A percentile compares a stretch with the other conserved stretches of the same genome.
phyloP scores from a whole-genome alignment of 2,329 filamentous ascomycete genomes.

The Talaromyces pinophilus region DNA sequence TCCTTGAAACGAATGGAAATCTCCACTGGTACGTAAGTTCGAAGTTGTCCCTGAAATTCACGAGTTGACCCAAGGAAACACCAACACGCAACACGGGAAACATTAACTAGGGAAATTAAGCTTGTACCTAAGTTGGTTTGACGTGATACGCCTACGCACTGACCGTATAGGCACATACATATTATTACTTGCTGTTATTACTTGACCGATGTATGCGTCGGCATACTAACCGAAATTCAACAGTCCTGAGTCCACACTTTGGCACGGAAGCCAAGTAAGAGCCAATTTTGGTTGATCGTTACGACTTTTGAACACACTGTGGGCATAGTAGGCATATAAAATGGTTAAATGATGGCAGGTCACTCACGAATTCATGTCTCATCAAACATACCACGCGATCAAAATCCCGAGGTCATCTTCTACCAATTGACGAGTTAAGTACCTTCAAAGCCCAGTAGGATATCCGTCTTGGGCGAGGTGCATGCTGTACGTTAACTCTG shows the following conservation, averaged over 20 bases:
- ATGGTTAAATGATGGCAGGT: not conserved
- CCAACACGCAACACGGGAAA: not conserved
- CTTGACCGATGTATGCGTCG: not conserved
- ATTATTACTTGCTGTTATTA: not conserved
- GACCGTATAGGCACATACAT: constrained; percentile 4
- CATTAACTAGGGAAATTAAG: not conserved
- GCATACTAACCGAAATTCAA: constrained; percentile 4
- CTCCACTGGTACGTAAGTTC: not conserved
- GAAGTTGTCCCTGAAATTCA: constrained; percentile 3
- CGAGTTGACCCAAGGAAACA: not conserved
- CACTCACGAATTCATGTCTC: not conserved
- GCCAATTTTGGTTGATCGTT: constrained; percentile 1
- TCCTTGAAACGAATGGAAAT: not conserved
- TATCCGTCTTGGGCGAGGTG: constrained; percentile 21
- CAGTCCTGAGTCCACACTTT: not conserved
- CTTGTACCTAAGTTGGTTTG: constrained; percentile 1
- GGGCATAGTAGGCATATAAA: not conserved
- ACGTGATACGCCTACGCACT: not conserved
- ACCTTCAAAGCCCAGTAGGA: not conserved
- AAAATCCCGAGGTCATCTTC: not conserved
- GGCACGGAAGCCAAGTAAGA: not conserved
- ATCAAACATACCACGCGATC: constrained; percentile 3
- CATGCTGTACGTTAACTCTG: not conserved
- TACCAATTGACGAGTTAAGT: not conserved
- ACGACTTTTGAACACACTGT: not conserved